phyloP scores from a whole-genome alignment of 2,329 filamentous ascomycete genomes.

The Aschersonia sp. region DNA sequence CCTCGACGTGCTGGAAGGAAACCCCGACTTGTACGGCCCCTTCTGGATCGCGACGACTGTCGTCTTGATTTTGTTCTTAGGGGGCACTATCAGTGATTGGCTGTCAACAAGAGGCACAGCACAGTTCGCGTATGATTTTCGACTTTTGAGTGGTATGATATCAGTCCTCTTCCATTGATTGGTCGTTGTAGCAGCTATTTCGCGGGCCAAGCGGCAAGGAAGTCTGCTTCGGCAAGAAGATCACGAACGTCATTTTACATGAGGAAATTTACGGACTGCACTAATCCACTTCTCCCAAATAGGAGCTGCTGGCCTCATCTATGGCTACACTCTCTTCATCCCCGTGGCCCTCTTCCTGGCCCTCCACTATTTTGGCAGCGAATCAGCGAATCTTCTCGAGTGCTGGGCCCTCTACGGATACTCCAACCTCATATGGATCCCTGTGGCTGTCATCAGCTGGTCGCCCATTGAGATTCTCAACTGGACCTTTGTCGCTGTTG shows the following conservation, averaged over 20 bases:
- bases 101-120: slow-evolving; percentile 51
- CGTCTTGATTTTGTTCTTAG: slow-evolving; percentile 85
- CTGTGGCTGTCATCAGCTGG: slow-evolving; percentile 83
- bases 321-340: slow-evolving; percentile 84
- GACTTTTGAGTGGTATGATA: slow-evolving; percentile 61
- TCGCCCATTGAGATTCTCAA: slow-evolving; percentile 76
- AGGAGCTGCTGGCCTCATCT: slow-evolving; percentile 82
- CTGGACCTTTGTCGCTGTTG: slow-evolving; percentile 82
- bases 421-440: slow-evolving; percentile 93
- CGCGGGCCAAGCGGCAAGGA: background rate
- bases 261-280: background rate
- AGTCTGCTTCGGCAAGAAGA: background rate
- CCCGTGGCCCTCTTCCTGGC: slow-evolving; percentile 76
- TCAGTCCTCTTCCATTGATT: background rate
- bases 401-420: slow-evolving; percentile 95
- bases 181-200: background rate
- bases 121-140: slow-evolving; percentile 85
- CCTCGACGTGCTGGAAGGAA: slow-evolving; percentile 90
- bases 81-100: slow-evolving; percentile 89
- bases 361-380: slow-evolving; percentile 89
- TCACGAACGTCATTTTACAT: background rate
- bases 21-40: slow-evolving; percentile 90
- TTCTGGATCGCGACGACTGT: slow-evolving; percentile 99
- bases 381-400: slow-evolving; percentile 84
- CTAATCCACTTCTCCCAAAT: background rate